Base-by-base conservation (phyloP, 2,329 filamentous ascomycete genomes). In the Fusarium sp. region DNA sequence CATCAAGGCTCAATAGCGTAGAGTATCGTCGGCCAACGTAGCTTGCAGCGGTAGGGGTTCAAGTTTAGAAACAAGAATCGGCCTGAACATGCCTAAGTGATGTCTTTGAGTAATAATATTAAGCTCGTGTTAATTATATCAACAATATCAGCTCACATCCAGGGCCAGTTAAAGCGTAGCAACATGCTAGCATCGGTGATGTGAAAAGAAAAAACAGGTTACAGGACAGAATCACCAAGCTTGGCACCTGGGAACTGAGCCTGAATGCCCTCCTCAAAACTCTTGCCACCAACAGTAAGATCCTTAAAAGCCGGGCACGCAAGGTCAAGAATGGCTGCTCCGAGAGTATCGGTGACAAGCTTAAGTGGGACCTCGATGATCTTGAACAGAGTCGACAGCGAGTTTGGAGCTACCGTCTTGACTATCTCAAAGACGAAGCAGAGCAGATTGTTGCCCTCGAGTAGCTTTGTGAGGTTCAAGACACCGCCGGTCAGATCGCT, bases 341-440 rank as follows among this genome's bases (percentile, higher is more conserved):
- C 67, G 0, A 71, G 35, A n/a, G 63, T 27, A 1, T 67, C 58
- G 0, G 63, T 71, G 11, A 71, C 17, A 2, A 71, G 42, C 22
- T 36, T 38, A 0, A 71, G 63, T 0, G 69, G 69, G 2, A 53
- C 38, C 10, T 35, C 31, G 16, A 71, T 51, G 3, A 67, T 33
- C 1, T 56, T 44, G 33, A 72, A 72, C 1, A 72, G 8, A 6
- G 56, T 51, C 0, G 69, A 71, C 0, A 71, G n/a, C 0, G 58
- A 60, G 38, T 67, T 71, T 1, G 67, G 69, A 0, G 66, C 36
- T 2, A 36, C 67, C 0, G 69, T 71, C 38, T 71, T 71, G 31
- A 67, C 44, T 4, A 63, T 33, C 53, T 71, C 49, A 14, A 71
- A 71, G 51, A 63, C 58, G 8, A 71, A 71, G n/a, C 69, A 71